These are phyloP conservation scores for Pyricularia sp. DNA, from an alignment of 2,329 filamentous ascomycete species.

Conservation along the genomic window DNA sequence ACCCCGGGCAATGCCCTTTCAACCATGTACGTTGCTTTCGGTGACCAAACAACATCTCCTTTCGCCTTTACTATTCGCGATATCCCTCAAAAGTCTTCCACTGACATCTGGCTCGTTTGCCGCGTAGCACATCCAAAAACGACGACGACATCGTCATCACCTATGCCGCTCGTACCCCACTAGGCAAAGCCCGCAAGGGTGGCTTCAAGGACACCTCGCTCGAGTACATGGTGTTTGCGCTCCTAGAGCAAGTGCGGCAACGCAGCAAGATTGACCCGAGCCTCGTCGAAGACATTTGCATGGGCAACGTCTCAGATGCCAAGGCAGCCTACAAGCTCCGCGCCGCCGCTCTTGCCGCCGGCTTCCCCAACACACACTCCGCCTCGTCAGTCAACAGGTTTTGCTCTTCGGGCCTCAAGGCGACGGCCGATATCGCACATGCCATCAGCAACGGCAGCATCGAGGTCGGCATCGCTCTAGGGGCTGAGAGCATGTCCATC, in stretches of 20 bases:
- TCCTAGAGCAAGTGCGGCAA: constrained; percentile 66
- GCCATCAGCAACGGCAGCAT: constrained; percentile 74
- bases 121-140: constrained; percentile 72
- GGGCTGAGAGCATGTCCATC: constrained; percentile 79
- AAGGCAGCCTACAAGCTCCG: constrained; percentile 89
- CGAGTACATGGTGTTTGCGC: constrained; percentile 75
- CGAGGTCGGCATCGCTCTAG: constrained; percentile 77
- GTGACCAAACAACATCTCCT: neutral
- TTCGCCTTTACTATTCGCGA: constrained; percentile 4
- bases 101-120: neutral
- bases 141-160: constrained; percentile 96
- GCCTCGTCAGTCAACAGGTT: constrained; percentile 86
- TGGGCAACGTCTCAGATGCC: constrained; percentile 82
- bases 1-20: constrained; percentile 62
- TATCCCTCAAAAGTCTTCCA: neutral
- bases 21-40: constrained; percentile 56
- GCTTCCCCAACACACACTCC: constrained; percentile 57
- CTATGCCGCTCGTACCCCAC: constrained; percentile 77
- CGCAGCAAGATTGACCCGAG: constrained; percentile 70
- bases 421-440: constrained; percentile 89
- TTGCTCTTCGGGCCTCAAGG: constrained; percentile 94
- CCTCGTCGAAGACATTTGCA: constrained; percentile 79
- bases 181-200: constrained; percentile 83
- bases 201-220: constrained; percentile 90
- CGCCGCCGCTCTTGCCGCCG: constrained; percentile 29